Evolutionary conservation across 345 rosid species (phyloP).

Genomic region (Erucastrum elatum): DNA sequence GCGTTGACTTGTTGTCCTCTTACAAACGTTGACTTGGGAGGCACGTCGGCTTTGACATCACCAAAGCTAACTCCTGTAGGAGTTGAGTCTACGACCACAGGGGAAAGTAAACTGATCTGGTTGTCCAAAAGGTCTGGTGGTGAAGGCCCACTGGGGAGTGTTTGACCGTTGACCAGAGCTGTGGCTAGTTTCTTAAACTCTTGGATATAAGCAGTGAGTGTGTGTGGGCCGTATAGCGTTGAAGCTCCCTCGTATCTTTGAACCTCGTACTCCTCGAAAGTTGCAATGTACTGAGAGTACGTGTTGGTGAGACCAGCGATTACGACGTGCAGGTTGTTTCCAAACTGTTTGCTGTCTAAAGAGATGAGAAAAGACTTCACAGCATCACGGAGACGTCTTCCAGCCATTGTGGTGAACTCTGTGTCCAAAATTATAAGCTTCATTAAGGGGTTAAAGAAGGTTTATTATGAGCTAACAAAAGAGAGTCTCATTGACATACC

Average conservation of each 20-base stretch:
- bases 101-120: slow-evolving; percentile 74
- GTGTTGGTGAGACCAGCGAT: slow-evolving; percentile 47
- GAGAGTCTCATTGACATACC: slow-evolving; percentile 48
- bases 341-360: slow-evolving; percentile 35
- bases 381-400: slow-evolving; percentile 96
- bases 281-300: slow-evolving; percentile 86
- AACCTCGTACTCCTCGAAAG: slow-evolving; percentile 84
- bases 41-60: slow-evolving; percentile 65
- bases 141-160: slow-evolving; percentile 54
- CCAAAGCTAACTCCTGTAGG: slow-evolving; percentile 66
- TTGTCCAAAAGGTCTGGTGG: slow-evolving; percentile 72
- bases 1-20: slow-evolving; percentile 57
- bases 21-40: slow-evolving; percentile 59
- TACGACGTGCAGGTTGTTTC: slow-evolving; percentile 46
- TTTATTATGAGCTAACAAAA: not conserved
- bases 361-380: slow-evolving; percentile 46
- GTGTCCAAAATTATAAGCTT: not conserved
- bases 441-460: not conserved
- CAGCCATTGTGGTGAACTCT: slow-evolving; percentile 97
- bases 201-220: slow-evolving; percentile 78
- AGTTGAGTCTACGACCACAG: slow-evolving; percentile 67
- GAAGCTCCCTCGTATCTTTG: slow-evolving; percentile 99
- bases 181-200: slow-evolving; percentile 79
- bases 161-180: slow-evolving; percentile 52
- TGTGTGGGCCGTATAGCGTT: slow-evolving; percentile 81